Percentiles rank a stretch among this genome's conserved stretches.
Evolutionary conservation across 2,329 filamentous ascomycete genomes (phyloP).

Genomic region (Scleromitrula shiraiana): DNA sequence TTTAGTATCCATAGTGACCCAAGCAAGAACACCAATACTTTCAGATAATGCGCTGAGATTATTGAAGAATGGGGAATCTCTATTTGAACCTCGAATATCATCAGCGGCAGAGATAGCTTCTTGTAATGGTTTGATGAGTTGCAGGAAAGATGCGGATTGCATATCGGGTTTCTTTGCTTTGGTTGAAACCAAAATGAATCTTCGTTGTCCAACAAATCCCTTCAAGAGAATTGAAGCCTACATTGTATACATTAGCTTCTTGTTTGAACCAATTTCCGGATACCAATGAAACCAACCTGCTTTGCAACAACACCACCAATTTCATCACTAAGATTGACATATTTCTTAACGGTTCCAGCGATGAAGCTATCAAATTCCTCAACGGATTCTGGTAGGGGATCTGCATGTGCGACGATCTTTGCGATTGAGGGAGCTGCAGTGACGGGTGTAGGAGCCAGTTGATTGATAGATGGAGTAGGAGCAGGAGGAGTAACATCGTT

Average conservation of each 20-base stretch:
- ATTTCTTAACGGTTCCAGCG: constrained; percentile 64
- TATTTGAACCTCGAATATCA: constrained; percentile 74
- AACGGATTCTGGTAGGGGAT: constrained; percentile 64
- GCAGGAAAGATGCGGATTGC: constrained; percentile 53
- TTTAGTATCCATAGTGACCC: constrained; percentile 78
- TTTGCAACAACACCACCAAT: constrained; percentile 72
- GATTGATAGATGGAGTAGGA: constrained; percentile 25
- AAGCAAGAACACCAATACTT: constrained; percentile 80
- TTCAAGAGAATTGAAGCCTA: constrained; percentile 46
- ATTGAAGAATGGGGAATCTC: constrained; percentile 65
- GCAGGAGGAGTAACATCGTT: constrained; percentile 36
- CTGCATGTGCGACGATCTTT: constrained; percentile 33
- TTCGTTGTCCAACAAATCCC: constrained; percentile 77
- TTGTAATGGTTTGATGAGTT: constrained; percentile 81
- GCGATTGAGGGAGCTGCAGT: constrained; percentile 39
- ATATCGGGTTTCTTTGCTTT: constrained; percentile 88
- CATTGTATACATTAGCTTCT: constrained; percentile 11
- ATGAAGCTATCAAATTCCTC: constrained; percentile 83
- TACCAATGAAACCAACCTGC: constrained; percentile 49
- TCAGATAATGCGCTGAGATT: constrained; percentile 84
- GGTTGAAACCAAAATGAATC: constrained; percentile 78
- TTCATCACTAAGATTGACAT: constrained; percentile 67
- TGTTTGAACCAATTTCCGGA: background rate
- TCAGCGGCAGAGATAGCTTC: constrained; percentile 71
- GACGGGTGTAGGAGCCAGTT: constrained; percentile 10